Conservation (phyloP, 2,329 filamentous ascomycete genomes). For the Claviceps spartinae region DNA sequence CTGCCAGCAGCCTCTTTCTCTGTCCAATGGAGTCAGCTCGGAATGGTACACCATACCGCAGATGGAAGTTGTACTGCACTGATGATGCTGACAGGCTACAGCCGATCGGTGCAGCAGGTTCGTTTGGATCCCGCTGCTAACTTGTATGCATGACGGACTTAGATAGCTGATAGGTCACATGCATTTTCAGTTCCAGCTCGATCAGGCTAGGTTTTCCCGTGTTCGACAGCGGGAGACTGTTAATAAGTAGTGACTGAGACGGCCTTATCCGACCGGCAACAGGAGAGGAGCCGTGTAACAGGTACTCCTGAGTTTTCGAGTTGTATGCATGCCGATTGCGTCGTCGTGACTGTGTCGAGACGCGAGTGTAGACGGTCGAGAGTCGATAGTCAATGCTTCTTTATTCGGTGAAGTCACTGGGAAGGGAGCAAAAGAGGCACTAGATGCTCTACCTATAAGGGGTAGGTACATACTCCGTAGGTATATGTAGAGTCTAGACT, state of each 20-base stretch:
- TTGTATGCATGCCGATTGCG: background rate
- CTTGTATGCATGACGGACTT: too few relatives aligned
- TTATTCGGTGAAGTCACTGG: background rate
- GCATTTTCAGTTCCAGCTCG: background rate
- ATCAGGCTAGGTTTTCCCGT: background rate
- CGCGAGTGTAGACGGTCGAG: background rate
- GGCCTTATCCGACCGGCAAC: background rate
- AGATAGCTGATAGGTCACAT: too few relatives aligned
- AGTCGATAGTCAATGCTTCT: background rate
- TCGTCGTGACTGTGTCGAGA: background rate
- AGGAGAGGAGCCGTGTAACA: background rate
- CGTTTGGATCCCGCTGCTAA: too few relatives aligned
- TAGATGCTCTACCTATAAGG: too few relatives aligned
- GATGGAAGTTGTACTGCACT: too few relatives aligned
- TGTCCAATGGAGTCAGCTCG: background rate
- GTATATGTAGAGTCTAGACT: too few relatives aligned
- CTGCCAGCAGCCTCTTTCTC: too few relatives aligned
- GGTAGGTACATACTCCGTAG: too few relatives aligned
- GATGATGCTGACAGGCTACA: background rate
- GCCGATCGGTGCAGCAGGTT: background rate
- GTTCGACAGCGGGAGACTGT: background rate
- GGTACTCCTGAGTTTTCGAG: too few relatives aligned
- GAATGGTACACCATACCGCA: background rate
- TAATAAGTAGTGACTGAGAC: background rate
- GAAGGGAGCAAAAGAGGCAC: background rate